phyloP scores from a whole-genome alignment of 148 eudicot genomes.

The Drosera capensis region DNA sequence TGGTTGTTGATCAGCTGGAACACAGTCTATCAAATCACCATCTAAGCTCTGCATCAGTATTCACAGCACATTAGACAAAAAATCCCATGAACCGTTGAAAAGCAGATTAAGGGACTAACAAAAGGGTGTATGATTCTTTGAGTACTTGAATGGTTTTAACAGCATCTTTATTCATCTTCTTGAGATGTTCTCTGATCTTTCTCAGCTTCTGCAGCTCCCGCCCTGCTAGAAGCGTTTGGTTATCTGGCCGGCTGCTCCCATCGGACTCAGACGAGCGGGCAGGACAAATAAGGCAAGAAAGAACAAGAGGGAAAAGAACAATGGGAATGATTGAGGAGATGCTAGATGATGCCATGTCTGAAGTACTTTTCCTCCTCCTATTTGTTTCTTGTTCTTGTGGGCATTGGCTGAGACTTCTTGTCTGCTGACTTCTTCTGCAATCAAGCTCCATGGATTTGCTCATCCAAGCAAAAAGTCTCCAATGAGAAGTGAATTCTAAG shows the following conservation, averaged over 20 bases:
- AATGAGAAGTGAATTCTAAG: background rate
- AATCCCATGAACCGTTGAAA: background rate
- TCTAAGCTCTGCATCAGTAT: slow-evolving; percentile 61
- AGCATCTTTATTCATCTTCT: slow-evolving; percentile 70
- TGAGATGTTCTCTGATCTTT: slow-evolving; percentile 45
- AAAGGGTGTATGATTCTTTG: background rate
- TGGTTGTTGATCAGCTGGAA: slow-evolving; percentile 75
- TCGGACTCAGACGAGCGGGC: slow-evolving; percentile 14
- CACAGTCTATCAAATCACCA: slow-evolving; percentile 89
- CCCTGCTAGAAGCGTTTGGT: slow-evolving; percentile 46
- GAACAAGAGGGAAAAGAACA: slow-evolving; percentile 34
- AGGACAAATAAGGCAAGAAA: slow-evolving; percentile 27
- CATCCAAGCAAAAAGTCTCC: background rate
- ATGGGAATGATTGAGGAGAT: slow-evolving; percentile 36
- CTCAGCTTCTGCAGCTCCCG: slow-evolving; percentile 41
- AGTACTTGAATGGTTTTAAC: slow-evolving; percentile 75
- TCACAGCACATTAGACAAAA: background rate
- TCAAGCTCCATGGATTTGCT: background rate
- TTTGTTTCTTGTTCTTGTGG: slow-evolving; percentile 6
- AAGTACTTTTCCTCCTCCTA: slow-evolving; percentile 5
- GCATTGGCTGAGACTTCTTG: slow-evolving; percentile 2
- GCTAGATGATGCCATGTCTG: background rate
- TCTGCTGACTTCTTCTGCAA: background rate
- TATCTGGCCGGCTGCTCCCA: slow-evolving; percentile 12
- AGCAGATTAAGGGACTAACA: background rate